Evolutionary conservation across 2,329 filamentous ascomycete species (phyloP), one percentile per base, ranked within the genome.

Genomic region (Stagonosporopsis cucurbitacearum): DNA sequence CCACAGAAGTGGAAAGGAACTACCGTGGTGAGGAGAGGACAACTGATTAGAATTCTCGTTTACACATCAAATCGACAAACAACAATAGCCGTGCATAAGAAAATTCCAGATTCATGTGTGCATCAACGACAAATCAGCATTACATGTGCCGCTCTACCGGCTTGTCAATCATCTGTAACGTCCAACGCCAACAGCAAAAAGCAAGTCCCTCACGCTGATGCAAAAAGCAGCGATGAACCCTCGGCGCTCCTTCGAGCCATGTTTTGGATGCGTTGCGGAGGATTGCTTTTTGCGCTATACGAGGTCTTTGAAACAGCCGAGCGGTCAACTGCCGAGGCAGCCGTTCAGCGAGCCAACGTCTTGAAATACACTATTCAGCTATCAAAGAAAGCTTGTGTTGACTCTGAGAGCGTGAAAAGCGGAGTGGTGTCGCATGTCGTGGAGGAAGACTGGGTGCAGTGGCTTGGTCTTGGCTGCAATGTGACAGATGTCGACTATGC

Each of bases 1-100:
- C 70, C 78, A 80, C 69, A 58, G 78, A 5, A 79, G 76, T 54
- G 78, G 78, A 2, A 68, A 71, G 37, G 78, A 80, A 52, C 55
- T 81, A 56, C 76, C 75, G 4, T 81, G 78, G 78, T 80, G 69
- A 55, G 30, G 12, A 2, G n/a, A 17, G n/a, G n/a, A n/a, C n/a
- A n/a, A n/a, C n/a, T n/a, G n/a, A n/a, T n/a, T n/a, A n/a, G n/a
- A n/a, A n/a, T n/a, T n/a, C n/a, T n/a, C n/a, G n/a, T n/a, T n/a
- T n/a, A n/a, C n/a, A n/a, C n/a, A n/a, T n/a, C n/a, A n/a, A n/a
- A n/a, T n/a, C n/a, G n/a, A n/a, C n/a, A n/a, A n/a, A n/a, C n/a
- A n/a, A n/a, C n/a, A n/a, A n/a, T n/a, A n/a, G n/a, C n/a, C n/a
- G n/a, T n/a, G n/a, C n/a, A n/a, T n/a, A n/a, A n/a, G n/a, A n/a